A percentile compares a stretch with the other conserved stretches of the same genome.
Evolutionary conservation across 169 alveolate species (phyloP).

Genomic region (Eimeria brunetti): DNA sequence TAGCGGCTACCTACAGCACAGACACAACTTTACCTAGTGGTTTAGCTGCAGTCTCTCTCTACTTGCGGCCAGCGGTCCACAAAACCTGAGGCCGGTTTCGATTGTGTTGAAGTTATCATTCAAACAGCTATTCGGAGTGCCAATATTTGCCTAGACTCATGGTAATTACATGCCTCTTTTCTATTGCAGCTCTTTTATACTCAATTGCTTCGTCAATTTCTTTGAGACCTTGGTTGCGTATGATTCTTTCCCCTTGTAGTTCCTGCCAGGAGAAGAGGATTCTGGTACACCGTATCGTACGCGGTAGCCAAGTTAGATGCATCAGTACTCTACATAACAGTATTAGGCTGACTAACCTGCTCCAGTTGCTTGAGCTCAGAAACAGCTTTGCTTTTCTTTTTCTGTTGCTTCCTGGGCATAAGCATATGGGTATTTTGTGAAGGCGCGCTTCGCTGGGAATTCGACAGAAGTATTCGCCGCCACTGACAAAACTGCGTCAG

Average conservation of each 20-base stretch:
- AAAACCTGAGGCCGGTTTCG: background rate
- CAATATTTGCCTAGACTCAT: background rate
- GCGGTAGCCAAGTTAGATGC: background rate
- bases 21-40: background rate
- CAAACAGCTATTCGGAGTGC: background rate
- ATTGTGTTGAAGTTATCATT: background rate
- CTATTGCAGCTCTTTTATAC: slow-evolving; percentile 63
- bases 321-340: no score
- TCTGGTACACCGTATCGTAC: background rate
- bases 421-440: background rate
- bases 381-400: slow-evolving; percentile 8
- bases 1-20: background rate
- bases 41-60: background rate
- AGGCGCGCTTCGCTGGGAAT: background rate
- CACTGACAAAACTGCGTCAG: background rate
- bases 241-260: slow-evolving; percentile 66
- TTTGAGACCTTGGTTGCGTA: slow-evolving; percentile 45
- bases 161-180: slow-evolving; percentile 56
- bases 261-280: slow-evolving; percentile 12
- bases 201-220: slow-evolving; percentile 78
- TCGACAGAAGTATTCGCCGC: background rate
- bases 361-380: slow-evolving; percentile 67
- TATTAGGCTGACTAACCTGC: slow-evolving; percentile 32
- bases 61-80: background rate
- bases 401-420: slow-evolving; percentile 67